Evolutionary conservation across 192 early-diverging fungal genomes (phyloP).

Genomic region (Polychytrium aggregatum): DNA sequence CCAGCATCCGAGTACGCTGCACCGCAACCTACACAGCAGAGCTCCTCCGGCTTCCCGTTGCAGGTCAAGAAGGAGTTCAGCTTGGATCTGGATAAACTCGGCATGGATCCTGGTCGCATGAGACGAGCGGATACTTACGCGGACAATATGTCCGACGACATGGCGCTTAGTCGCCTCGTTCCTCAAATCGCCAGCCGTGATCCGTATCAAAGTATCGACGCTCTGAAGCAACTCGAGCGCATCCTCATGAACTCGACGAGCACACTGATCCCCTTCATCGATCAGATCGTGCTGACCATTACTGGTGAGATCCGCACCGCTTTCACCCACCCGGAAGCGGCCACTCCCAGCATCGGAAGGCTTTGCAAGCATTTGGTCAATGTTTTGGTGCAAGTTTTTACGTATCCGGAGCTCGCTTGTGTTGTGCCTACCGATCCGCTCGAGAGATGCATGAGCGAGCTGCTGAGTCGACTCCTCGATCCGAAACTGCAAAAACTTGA

Average conservation of each 20-base stretch:
- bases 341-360: conserved; percentile 36
- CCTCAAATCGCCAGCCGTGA: conserved; percentile 58
- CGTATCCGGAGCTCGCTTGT: conserved; percentile 50
- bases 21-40: too few species aligned
- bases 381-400: conserved; percentile 68
- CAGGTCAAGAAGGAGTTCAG: conserved; percentile 34
- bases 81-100: conserved; percentile 18
- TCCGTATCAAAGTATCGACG: conserved; percentile 53
- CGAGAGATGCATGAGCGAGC: conserved; percentile 58
- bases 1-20: too few species aligned
- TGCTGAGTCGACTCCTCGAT: conserved; percentile 72
- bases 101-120: too few species aligned
- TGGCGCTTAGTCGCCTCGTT: too few species aligned
- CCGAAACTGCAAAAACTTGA: conserved; percentile 53
- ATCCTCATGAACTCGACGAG: conserved; percentile 41
- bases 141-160: conserved; percentile 32
- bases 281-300: conserved; percentile 58
- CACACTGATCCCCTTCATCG: conserved; percentile 42
- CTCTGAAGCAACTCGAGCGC: conserved; percentile 63
- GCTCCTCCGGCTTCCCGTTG: too few species aligned
- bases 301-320: conserved; percentile 65
- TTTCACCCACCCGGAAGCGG: conserved; percentile 45
- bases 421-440: conserved; percentile 53
- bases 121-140: too few species aligned
- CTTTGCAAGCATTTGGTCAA: conserved; percentile 74